A percentile compares a stretch with the other conserved stretches of the same genome.
These are phyloP conservation scores for Pseudopithomyces maydicus DNA, from an alignment of 2,329 filamentous ascomycete species.

Conservation along the genomic window DNA sequence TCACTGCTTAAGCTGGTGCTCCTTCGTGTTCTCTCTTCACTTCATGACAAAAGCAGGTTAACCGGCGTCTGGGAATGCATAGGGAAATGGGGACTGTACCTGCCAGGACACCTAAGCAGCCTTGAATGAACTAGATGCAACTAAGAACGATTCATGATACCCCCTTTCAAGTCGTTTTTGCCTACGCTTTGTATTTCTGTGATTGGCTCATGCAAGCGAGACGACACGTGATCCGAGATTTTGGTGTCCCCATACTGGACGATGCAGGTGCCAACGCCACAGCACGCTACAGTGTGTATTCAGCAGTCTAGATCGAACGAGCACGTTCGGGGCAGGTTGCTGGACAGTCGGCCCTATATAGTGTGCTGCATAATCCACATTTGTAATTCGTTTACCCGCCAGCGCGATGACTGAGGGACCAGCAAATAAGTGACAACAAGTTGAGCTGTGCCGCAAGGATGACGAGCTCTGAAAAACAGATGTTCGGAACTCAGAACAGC, in stretches of 20 bases:
- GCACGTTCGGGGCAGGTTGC: background rate
- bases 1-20: slow-evolving; percentile 56
- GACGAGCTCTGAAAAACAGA: background rate
- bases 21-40: slow-evolving; percentile 22
- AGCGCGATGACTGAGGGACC: background rate
- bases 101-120: slow-evolving; percentile 37
- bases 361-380: background rate
- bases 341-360: background rate
- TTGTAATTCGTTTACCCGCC: background rate
- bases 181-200: background rate
- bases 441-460: slow-evolving; percentile 2
- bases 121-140: slow-evolving; percentile 32
- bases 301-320: background rate
- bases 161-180: background rate
- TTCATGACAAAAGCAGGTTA: slow-evolving; percentile 43
- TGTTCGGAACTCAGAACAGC: background rate
- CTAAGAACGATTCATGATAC: slow-evolving; percentile 18
- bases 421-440: background rate
- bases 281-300: background rate
- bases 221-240: background rate
- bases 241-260: background rate
- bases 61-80: slow-evolving; percentile 42
- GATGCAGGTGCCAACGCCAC: slow-evolving; percentile 2
- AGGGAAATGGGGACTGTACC: slow-evolving; percentile 32
- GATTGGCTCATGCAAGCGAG: background rate